phyloP scores from a whole-genome alignment of 306 rosid species.

The Rosa chinensis region DNA sequence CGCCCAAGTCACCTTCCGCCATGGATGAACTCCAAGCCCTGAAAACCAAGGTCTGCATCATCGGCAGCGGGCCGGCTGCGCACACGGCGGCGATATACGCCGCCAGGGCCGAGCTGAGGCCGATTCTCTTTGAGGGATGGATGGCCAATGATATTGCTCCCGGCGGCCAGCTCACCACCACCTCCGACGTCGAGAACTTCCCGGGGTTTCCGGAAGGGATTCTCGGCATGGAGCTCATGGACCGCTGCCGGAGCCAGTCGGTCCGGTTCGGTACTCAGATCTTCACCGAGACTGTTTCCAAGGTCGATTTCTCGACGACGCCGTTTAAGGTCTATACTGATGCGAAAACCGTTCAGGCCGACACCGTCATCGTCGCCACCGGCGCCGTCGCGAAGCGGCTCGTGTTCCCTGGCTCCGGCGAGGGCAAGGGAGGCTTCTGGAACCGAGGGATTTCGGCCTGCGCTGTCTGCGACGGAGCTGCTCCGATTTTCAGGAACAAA shows the following conservation, averaged over 20 bases:
- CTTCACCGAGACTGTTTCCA: constrained; percentile 67
- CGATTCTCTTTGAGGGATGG: constrained; percentile 84
- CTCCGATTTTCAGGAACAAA: constrained; percentile 68
- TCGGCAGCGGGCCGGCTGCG: constrained; percentile 88
- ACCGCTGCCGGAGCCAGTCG: constrained; percentile 63
- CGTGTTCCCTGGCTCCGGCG: constrained; percentile 56
- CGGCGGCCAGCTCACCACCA: constrained; percentile 89
- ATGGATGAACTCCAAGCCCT: constrained; percentile 42
- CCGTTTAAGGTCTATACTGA: constrained; percentile 70
- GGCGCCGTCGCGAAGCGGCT: constrained; percentile 83
- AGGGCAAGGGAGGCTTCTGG: constrained; percentile 68
- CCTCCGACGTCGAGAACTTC: constrained; percentile 86
- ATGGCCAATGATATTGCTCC: constrained; percentile 89
- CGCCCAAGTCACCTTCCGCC: constrained; percentile 17
- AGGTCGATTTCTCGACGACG: constrained; percentile 61
- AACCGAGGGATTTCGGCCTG: constrained; percentile 83
- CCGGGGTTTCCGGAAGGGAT: constrained; percentile 81
- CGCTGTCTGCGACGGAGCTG: constrained; percentile 90
- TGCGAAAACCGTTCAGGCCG: constrained; percentile 44
- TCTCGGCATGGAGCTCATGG: constrained; percentile 74
- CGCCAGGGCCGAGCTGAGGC: constrained; percentile 81
- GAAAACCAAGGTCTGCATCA: constrained; percentile 70
- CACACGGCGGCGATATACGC: constrained; percentile 87
- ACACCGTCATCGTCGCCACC: constrained; percentile 70
- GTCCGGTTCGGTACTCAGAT: constrained; percentile 72